A percentile compares a stretch with the other conserved stretches of the same genome.
These are phyloP conservation scores for Tylopilus rubrobrunneus DNA, from an alignment of 768 basidiomycete genomes.

Conservation along the genomic window DNA sequence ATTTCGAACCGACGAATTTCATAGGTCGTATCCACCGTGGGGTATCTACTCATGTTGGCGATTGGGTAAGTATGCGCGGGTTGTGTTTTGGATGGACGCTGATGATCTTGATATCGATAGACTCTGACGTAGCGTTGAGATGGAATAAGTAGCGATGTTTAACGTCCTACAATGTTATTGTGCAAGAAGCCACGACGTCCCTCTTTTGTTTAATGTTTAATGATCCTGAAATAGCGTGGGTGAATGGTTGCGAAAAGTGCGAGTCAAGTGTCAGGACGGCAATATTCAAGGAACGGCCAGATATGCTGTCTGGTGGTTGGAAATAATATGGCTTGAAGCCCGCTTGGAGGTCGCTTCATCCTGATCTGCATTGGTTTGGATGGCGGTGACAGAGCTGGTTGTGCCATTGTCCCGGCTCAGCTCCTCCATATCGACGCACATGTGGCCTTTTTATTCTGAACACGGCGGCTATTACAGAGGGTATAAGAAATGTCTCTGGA, in stretches of 20 bases:
- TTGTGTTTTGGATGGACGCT: neutral
- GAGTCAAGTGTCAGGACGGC: no score
- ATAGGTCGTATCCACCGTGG: slow-evolving; percentile 18
- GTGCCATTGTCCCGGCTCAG: no score
- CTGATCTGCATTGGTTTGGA: no score
- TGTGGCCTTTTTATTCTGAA: no score
- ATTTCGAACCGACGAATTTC: neutral
- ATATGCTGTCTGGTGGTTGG: no score
- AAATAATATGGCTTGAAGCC: no score
- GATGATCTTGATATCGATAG: neutral
- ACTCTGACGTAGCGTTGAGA: neutral
- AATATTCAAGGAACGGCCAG: no score
- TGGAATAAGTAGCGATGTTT: neutral
- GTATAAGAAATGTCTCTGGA: no score
- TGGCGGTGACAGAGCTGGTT: no score
- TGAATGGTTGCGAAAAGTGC: neutral
- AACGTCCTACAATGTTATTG: neutral
- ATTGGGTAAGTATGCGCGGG: slow-evolving; percentile 8
- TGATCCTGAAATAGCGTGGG: neutral
- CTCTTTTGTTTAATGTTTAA: neutral
- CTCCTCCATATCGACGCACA: no score
- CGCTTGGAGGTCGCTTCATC: no score
- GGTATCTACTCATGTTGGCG: slow-evolving; percentile 16
- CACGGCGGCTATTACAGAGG: no score
- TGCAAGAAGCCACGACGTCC: neutral